These are phyloP conservation scores for California macrophylla DNA, from an alignment of 441 rosid genomes.

Conservation along the genomic window DNA sequence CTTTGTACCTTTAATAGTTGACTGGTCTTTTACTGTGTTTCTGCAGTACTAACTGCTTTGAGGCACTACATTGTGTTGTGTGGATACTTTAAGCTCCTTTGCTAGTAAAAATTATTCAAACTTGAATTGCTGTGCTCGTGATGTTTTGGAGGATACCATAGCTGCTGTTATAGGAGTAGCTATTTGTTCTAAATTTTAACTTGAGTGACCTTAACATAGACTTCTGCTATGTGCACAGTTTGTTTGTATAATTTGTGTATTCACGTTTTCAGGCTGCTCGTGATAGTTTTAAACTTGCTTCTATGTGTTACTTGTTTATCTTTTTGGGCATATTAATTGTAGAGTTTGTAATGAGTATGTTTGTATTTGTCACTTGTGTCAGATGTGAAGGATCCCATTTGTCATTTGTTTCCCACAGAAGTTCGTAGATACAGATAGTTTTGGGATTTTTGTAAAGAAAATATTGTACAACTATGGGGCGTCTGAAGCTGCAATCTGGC, in stretches of 20 bases:
- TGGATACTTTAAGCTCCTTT: not conserved
- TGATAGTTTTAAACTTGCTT: not conserved
- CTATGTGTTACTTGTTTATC: conserved; percentile 4
- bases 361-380: conserved; percentile 1
- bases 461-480: conserved; percentile 49
- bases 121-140: not conserved
- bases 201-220: not conserved
- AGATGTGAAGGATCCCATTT: conserved; percentile 20
- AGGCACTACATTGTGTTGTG: not conserved
- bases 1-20: not conserved
- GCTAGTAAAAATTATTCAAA: not conserved
- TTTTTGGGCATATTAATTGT: not conserved
- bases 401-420: conserved; percentile 15
- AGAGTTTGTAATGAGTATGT: conserved; percentile 20
- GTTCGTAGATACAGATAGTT: conserved; percentile 18
- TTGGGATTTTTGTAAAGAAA: conserved; percentile 16
- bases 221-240: not conserved
- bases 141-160: not conserved
- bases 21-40: not conserved
- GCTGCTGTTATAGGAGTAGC: not conserved
- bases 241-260: not conserved
- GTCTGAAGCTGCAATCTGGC: conserved; percentile 56
- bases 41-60: not conserved
- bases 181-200: not conserved
- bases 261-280: not conserved